These are phyloP conservation scores for Cutaneotrichosporon mucoides DNA, from an alignment of 1,284 basidiomycete species.

Conservation along the genomic window DNA sequence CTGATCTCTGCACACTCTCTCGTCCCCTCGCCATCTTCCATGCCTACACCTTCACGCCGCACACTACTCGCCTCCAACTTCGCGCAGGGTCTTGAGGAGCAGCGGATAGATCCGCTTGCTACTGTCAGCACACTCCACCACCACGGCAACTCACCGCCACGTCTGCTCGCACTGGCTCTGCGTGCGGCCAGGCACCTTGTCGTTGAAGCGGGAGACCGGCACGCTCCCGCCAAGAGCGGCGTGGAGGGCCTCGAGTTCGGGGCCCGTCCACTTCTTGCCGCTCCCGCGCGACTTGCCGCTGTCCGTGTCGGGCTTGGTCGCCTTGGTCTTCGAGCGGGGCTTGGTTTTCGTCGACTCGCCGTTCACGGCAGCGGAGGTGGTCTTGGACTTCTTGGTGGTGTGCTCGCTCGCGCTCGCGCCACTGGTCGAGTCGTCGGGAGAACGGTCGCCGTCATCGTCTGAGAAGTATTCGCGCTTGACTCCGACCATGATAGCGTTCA, in stretches of 20 bases:
- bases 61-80: not conserved
- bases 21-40: too few species aligned
- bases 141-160: not conserved
- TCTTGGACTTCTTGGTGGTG: too few species aligned
- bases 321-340: not conserved
- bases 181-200: not conserved
- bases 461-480: too few species aligned
- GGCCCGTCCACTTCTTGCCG: not conserved
- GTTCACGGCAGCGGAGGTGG: too few species aligned
- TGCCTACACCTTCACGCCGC: too few species aligned
- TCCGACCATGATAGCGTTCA: too few species aligned
- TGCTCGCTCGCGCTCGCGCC: too few species aligned
- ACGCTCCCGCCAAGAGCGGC: not conserved
- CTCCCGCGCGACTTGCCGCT: not conserved
- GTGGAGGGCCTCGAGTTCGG: not conserved
- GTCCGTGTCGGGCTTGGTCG: slow-evolving; percentile 44
- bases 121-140: not conserved
- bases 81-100: not conserved
- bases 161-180: not conserved
- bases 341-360: not conserved
- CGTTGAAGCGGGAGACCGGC: not conserved
- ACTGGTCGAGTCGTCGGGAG: too few species aligned
- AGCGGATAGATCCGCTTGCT: not conserved
- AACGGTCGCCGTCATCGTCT: too few species aligned
- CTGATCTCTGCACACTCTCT: too few species aligned